Evolutionary conservation across 768 basidiomycete species (phyloP).

Genomic region (Daedalea quercina): DNA sequence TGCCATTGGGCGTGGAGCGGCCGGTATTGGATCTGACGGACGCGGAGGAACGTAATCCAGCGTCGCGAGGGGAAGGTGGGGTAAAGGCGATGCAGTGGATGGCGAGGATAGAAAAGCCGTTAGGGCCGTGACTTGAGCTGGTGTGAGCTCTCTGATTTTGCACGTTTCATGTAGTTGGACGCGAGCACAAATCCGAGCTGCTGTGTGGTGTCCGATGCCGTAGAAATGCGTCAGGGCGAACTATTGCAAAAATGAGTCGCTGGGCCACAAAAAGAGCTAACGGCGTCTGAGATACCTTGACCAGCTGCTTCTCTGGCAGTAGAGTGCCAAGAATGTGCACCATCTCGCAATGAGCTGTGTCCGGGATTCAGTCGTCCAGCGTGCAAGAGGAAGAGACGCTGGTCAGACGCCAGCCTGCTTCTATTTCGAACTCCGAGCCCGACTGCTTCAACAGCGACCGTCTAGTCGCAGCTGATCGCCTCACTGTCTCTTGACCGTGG

Average conservation of each 20-base stretch:
- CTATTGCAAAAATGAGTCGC: conserved; percentile 32
- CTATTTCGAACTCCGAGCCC: background rate
- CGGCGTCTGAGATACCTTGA: conserved; percentile 46
- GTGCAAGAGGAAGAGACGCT: background rate
- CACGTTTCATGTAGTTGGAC: conserved; percentile 86
- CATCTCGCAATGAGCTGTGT: conserved; percentile 32
- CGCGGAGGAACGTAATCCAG: conserved; percentile 44
- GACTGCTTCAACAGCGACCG: conserved; percentile 6
- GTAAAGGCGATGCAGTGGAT: conserved; percentile 59
- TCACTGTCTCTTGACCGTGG: background rate
- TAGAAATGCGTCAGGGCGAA: conserved; percentile 88
- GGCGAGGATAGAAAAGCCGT: conserved; percentile 93
- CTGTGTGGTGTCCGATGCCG: conserved; percentile 72
- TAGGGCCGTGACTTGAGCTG: conserved; percentile 85
- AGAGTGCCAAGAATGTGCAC: conserved; percentile 86
- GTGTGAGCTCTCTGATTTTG: conserved; percentile 75
- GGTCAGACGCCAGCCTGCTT: background rate
- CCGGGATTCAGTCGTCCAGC: background rate
- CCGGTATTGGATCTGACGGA: conserved; percentile 28
- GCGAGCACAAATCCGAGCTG: conserved; percentile 82
- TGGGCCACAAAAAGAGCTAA: background rate
- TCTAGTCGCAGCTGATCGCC: background rate
- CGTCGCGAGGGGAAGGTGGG: conserved; percentile 59
- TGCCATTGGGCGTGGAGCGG: background rate
- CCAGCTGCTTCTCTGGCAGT: conserved; percentile 68